phyloP scores from a whole-genome alignment of 1,139 yeast species.

The Geotrichum phurueaensis region DNA sequence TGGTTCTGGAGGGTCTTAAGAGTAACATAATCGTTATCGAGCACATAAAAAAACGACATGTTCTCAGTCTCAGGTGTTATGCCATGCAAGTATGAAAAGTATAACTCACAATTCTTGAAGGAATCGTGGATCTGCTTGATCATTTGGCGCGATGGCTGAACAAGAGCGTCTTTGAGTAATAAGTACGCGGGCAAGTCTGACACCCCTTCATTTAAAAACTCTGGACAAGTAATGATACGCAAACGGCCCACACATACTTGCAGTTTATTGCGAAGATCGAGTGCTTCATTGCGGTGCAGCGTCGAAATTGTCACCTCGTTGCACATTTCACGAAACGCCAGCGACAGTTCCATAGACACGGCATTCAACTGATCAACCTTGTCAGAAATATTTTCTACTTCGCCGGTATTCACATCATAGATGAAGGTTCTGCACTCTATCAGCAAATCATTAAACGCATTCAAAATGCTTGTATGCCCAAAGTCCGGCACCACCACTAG shows the following conservation, averaged over 20 bases:
- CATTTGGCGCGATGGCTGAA: constrained; percentile 15
- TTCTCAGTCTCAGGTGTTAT: constrained; percentile 8
- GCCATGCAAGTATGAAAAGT: constrained; percentile 16
- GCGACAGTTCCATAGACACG: constrained; percentile 36
- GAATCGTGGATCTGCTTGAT: constrained; percentile 17
- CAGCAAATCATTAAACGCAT: constrained; percentile 20
- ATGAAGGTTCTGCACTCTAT: constrained; percentile 20
- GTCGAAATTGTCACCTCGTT: constrained; percentile 40
- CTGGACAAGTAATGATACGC: constrained; percentile 39
- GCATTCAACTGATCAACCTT: constrained; percentile 30
- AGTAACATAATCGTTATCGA: background rate
- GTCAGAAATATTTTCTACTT: constrained; percentile 23
- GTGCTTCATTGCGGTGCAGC: constrained; percentile 34
- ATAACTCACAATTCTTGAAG: constrained; percentile 19
- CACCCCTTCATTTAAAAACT: background rate
- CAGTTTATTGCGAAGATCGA: constrained; percentile 39
- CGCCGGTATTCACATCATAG: constrained; percentile 18
- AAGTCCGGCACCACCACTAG: constrained; percentile 38
- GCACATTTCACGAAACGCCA: constrained; percentile 41
- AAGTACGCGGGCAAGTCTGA: background rate
- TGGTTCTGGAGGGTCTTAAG: background rate
- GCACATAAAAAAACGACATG: constrained; percentile 2
- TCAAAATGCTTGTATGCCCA: constrained; percentile 33
- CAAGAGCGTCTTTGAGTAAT: constrained; percentile 3
- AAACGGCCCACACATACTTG: constrained; percentile 40